Evolutionary conservation across 1,139 yeast species (phyloP), one percentile per base, ranked within the genome.

Genomic region (Suzukiozyma palmioleophila): DNA sequence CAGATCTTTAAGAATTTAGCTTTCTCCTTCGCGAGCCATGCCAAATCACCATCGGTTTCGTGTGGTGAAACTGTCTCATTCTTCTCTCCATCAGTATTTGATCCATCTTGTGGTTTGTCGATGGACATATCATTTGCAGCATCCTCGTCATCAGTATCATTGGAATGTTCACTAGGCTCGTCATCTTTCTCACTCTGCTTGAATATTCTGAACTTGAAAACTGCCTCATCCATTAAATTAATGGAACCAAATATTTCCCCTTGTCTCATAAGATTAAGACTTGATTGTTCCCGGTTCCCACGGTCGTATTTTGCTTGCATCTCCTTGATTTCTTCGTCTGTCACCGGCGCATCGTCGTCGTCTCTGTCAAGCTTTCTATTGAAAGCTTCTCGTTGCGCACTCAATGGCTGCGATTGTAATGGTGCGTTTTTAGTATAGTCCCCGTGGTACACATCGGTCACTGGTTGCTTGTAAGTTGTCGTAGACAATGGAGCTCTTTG

Each of bases 381-480:
- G 44, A 77, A 77, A 39, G 58, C 64, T 43, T 71, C 77, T 26
- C 64, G 57, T 51, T 76, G 79, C 0, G 83, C 75, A 29, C 77
- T 69, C 25, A 77, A 60, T 8, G 84, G 83, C 50, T 78, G 83
- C 3, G 79, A 73, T 25, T 60, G 59, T 27, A 73, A 49, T 3
- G 82, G 83, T 0, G 82, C 81, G 28, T 63, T 66, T 44, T 64
- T 66, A 16, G 71, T 60, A 29, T 61, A 62, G 44, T 75, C 78
- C 3, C 73, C 76, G 37, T 63, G 66, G 50, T 73, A 78, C 3
- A 77, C 75, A 48, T 77, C 81, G 7, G 75, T 69, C 3, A 69
- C 73, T 2, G 48, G 34, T 16, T 42, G 35, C 22, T 24, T 22
- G 28, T 14, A 8, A 8, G 6, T 10, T 10, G 28, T 13, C 8